These are phyloP conservation scores for Polyporus tsugae DNA, from an alignment of 1,284 basidiomycete species.

Conservation along the genomic window DNA sequence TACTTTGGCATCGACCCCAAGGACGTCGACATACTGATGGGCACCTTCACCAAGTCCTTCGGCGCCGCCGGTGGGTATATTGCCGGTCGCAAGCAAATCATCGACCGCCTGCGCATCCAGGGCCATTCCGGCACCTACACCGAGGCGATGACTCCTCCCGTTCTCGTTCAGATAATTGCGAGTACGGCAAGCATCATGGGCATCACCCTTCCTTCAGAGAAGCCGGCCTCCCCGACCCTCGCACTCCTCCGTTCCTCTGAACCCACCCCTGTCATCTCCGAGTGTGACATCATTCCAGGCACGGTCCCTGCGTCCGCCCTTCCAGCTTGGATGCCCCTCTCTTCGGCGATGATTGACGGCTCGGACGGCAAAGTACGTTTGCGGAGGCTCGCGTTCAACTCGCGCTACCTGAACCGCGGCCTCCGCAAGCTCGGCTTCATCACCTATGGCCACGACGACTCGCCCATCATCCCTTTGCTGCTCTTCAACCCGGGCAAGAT, in stretches of 20 bases:
- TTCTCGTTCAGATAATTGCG: slow-evolving; percentile 91
- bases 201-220: slow-evolving; percentile 57
- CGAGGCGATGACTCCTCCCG: slow-evolving; percentile 91
- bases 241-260: slow-evolving; percentile 45
- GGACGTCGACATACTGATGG: slow-evolving; percentile 95
- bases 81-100: slow-evolving; percentile 81
- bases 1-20: slow-evolving; percentile 92
- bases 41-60: slow-evolving; percentile 99
- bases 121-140: slow-evolving; percentile 91
- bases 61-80: slow-evolving; percentile 98
- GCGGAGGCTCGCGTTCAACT: slow-evolving; percentile 93
- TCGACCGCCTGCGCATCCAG: slow-evolving; percentile 83
- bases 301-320: slow-evolving; percentile 69
- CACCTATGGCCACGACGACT: slow-evolving; percentile 91
- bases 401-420: slow-evolving; percentile 89
- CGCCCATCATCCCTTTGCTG: slow-evolving; percentile 93
- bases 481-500: slow-evolving; percentile 96
- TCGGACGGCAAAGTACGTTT: slow-evolving; percentile 86
- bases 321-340: slow-evolving; percentile 78
- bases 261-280: slow-evolving; percentile 40
- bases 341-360: slow-evolving; percentile 77
- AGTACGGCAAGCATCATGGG: slow-evolving; percentile 99
- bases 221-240: slow-evolving; percentile 37
- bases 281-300: slow-evolving; percentile 56
- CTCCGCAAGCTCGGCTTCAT: slow-evolving; percentile 96